Evolutionary conservation across 2,329 filamentous ascomycete species (phyloP).

Genomic region (Sphaceloma murrayae): DNA sequence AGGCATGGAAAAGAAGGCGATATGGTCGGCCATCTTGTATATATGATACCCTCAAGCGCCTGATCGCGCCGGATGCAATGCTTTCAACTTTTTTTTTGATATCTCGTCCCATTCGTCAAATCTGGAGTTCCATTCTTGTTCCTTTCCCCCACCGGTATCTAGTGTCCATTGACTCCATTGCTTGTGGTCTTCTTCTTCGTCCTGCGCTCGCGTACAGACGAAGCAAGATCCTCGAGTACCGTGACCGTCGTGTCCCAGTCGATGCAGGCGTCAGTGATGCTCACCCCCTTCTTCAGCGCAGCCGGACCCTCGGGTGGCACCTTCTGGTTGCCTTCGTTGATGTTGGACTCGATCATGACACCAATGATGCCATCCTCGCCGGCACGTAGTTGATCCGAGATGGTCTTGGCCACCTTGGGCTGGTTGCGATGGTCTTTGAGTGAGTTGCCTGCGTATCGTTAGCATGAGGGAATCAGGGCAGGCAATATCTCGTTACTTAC

Average conservation of each 20-base stretch:
- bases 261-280: slow-evolving; percentile 94
- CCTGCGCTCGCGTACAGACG: slow-evolving; percentile 69
- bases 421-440: slow-evolving; percentile 97
- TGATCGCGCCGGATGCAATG: slow-evolving; percentile 2
- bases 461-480: background rate
- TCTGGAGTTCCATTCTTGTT: slow-evolving; percentile 8
- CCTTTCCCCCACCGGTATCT: too few relatives aligned
- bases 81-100: slow-evolving; percentile 2
- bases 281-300: slow-evolving; percentile 76
- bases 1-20: slow-evolving; percentile 24
- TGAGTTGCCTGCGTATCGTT: slow-evolving; percentile 62
- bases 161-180: slow-evolving; percentile 24
- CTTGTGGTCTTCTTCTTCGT: slow-evolving; percentile 30
- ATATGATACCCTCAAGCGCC: slow-evolving; percentile 1
- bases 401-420: slow-evolving; percentile 74
- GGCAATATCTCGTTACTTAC: slow-evolving; percentile 38
- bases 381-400: slow-evolving; percentile 76
- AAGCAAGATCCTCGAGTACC: slow-evolving; percentile 75
- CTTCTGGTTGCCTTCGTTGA: slow-evolving; percentile 72
- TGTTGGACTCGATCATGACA: slow-evolving; percentile 98
- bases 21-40: background rate
- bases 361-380: slow-evolving; percentile 85
- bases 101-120: background rate
- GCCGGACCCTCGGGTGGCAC: slow-evolving; percentile 72
- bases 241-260: slow-evolving; percentile 77